Percentiles rank a stretch among this genome's conserved stretches.
Conservation (phyloP, 352 stramenopile species). For the Phytophthora pisi region DNA sequence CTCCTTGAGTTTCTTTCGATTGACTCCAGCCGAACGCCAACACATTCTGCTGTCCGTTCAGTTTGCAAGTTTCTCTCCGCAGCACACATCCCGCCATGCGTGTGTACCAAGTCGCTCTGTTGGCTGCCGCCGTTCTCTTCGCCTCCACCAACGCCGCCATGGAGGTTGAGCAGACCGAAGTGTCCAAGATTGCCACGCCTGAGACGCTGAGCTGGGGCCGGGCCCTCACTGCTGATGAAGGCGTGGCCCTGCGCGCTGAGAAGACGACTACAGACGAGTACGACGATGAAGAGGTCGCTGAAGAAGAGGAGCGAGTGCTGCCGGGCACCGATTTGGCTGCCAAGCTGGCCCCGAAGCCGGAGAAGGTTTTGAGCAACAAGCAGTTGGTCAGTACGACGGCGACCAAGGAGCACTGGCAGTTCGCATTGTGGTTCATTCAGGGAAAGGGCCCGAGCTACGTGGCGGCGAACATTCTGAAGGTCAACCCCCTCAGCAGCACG, state of each 20-base stretch:
- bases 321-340: neutral
- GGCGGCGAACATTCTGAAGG: neutral
- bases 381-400: neutral
- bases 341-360: neutral
- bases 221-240: neutral
- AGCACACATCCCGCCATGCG: neutral
- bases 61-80: neutral
- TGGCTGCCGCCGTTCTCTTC: neutral
- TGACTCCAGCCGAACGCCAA: neutral
- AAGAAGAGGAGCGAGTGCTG: neutral
- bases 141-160: neutral
- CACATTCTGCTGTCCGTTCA: neutral
- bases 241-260: neutral
- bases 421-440: neutral
- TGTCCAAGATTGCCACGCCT: neutral
- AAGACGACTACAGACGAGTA: neutral
- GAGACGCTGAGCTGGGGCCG: neutral
- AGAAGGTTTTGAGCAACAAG: neutral
- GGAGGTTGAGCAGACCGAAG: neutral
- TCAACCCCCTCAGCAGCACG: neutral
- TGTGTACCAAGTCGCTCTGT: neutral
- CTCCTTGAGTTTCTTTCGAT: neutral
- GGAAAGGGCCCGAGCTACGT: neutral
- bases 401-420: neutral
- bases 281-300: neutral